Evolutionary conservation across 176 grass and related monocot genomes (phyloP).

Genomic region (Canna indica): DNA sequence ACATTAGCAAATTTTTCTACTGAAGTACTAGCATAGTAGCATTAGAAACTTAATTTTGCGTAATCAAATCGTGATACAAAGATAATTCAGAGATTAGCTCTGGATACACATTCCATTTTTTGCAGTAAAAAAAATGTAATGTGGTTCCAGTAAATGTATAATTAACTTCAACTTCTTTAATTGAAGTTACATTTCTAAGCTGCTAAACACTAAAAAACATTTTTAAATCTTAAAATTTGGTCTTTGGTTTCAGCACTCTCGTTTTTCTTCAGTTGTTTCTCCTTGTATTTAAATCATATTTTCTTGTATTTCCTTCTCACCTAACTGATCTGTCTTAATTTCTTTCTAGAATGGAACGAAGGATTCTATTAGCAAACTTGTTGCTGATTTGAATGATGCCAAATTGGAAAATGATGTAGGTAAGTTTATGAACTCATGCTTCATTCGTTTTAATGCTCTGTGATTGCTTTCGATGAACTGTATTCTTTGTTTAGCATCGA

Average conservation of each 20-base stretch:
- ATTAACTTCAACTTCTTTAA: too few species aligned
- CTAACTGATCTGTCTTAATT: conserved; percentile 19
- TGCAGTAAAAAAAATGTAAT: too few species aligned
- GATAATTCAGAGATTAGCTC: too few species aligned
- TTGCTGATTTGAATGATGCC: conserved; percentile 81
- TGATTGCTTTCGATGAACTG: neutral
- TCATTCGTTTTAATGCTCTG: neutral
- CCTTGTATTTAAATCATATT: neutral
- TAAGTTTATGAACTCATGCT: conserved; percentile 34
- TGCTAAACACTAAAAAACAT: too few species aligned
- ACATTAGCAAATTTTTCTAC: too few species aligned
- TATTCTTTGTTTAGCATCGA: neutral
- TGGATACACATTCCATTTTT: too few species aligned
- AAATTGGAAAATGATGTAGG: conserved; percentile 93
- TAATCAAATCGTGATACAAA: too few species aligned
- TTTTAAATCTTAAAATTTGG: too few species aligned
- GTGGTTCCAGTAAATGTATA: too few species aligned
- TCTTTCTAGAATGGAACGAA: conserved; percentile 72
- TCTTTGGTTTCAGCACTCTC: neutral
- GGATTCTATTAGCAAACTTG: conserved; percentile 84
- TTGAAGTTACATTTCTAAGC: too few species aligned
- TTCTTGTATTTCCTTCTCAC: conserved; percentile 3
- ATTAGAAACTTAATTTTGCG: too few species aligned
- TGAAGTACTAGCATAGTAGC: too few species aligned
- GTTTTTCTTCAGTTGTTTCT: neutral